These are phyloP conservation scores for Peterozyma toletana DNA, from an alignment of 805 yeast genomes.

Conservation along the genomic window DNA sequence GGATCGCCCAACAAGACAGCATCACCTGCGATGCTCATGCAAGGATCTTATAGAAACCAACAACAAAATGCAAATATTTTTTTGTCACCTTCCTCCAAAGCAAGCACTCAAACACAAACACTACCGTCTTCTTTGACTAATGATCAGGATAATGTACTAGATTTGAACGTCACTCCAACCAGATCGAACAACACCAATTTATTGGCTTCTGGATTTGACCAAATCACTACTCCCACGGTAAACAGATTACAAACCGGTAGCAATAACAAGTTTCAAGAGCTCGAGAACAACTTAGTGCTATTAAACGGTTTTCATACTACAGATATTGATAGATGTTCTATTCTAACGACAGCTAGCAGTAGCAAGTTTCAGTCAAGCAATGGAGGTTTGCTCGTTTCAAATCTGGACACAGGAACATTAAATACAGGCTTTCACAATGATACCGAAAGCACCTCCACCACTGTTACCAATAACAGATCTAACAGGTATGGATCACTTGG, in stretches of 20 bases:
- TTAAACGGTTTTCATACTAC: slow-evolving; percentile 7
- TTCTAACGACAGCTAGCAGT: slow-evolving; percentile 3
- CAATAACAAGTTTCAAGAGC: slow-evolving; percentile 10
- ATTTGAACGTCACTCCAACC: neutral
- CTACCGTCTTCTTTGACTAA: neutral
- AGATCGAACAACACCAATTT: neutral
- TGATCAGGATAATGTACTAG: neutral
- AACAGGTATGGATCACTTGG: slow-evolving; percentile 6
- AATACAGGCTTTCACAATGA: neutral
- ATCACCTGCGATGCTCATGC: slow-evolving; percentile 4
- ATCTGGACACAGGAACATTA: slow-evolving; percentile 1
- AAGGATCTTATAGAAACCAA: neutral
- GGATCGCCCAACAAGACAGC: slow-evolving; percentile 26
- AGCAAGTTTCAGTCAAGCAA: neutral
- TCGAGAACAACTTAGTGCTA: too few species aligned
- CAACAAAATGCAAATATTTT: neutral
- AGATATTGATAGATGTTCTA: slow-evolving; percentile 6
- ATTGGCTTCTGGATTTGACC: neutral
- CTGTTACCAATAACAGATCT: too few species aligned
- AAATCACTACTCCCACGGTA: neutral
- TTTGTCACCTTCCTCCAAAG: slow-evolving; percentile 2
- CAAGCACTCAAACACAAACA: neutral
- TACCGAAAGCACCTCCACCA: too few species aligned
- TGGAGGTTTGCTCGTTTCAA: neutral
- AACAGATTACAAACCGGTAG: neutral